phyloP scores from a whole-genome alignment of 73 alveolate species.

The Paramecium sonneborni region DNA sequence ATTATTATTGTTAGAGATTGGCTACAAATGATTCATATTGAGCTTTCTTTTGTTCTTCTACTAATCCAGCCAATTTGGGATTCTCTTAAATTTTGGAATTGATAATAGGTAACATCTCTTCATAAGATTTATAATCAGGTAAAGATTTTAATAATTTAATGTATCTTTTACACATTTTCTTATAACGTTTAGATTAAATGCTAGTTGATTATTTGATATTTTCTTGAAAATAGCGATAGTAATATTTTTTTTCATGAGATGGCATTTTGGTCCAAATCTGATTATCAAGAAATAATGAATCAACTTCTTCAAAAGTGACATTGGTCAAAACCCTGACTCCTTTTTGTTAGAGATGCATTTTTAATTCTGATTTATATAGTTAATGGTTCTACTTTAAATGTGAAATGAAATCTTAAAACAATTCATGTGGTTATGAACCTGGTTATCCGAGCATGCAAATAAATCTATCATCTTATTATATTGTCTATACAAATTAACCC shows the following conservation, averaged over 20 bases:
- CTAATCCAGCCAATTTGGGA: constrained; percentile 18
- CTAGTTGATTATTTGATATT: neutral
- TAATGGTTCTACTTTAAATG: constrained; percentile 45
- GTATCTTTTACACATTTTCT: constrained; percentile 35
- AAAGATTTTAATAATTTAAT: constrained; percentile 41
- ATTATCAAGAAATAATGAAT: neutral
- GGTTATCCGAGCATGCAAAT: constrained; percentile 40
- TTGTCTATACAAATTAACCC: constrained; percentile 41
- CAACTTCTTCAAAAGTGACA: constrained; percentile 38
- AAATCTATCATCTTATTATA: constrained; percentile 52
- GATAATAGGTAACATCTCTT: neutral
- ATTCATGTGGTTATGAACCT: constrained; percentile 48
- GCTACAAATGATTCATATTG: neutral
- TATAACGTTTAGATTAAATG: neutral
- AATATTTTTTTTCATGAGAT: constrained; percentile 39
- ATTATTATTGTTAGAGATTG: neutral
- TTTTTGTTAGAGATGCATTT: constrained; percentile 18
- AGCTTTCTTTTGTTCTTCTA: constrained; percentile 18
- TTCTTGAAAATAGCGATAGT: constrained; percentile 30
- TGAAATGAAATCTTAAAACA: constrained; percentile 32
- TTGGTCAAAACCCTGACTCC: constrained; percentile 17
- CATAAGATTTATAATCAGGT: constrained; percentile 24
- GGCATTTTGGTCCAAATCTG: constrained; percentile 44
- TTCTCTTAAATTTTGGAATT: constrained; percentile 22
- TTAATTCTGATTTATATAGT: constrained; percentile 19